phyloP scores from a whole-genome alignment of 805 yeast genomes.

The Sungouiella blattae region DNA sequence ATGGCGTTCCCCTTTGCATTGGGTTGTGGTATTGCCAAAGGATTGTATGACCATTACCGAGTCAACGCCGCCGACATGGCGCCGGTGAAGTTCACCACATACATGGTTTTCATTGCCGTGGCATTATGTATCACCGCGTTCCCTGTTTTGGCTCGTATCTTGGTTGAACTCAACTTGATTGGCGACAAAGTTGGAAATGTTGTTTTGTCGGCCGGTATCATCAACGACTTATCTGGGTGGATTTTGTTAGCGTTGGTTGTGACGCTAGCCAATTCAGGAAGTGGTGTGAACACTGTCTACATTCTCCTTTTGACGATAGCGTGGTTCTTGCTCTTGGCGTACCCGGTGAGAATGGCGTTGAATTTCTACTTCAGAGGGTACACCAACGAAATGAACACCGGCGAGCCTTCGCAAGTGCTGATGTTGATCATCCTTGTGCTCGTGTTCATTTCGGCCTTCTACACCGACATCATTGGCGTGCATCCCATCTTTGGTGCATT shows the following conservation, averaged over 20 bases:
- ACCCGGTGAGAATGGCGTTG: slow-evolving; percentile 52
- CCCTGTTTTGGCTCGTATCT: slow-evolving; percentile 77
- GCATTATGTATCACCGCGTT: slow-evolving; percentile 84
- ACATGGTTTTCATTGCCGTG: slow-evolving; percentile 76
- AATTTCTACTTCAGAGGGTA: slow-evolving; percentile 40
- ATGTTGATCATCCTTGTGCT: slow-evolving; percentile 52
- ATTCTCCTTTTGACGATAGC: slow-evolving; percentile 63
- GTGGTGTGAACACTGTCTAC: slow-evolving; percentile 66
- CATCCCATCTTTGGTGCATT: slow-evolving; percentile 88
- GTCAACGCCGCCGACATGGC: slow-evolving; percentile 23
- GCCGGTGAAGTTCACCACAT: slow-evolving; percentile 61
- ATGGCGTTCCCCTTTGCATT: slow-evolving; percentile 79
- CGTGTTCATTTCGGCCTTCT: slow-evolving; percentile 67
- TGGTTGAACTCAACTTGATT: slow-evolving; percentile 67
- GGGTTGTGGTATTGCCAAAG: slow-evolving; percentile 69
- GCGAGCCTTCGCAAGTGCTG: slow-evolving; percentile 59
- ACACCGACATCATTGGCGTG: slow-evolving; percentile 80
- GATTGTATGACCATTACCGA: slow-evolving; percentile 57
- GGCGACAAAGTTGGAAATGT: slow-evolving; percentile 67
- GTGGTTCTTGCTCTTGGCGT: slow-evolving; percentile 61
- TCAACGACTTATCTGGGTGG: slow-evolving; percentile 82
- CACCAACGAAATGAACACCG: slow-evolving; percentile 55
- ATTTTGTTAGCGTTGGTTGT: slow-evolving; percentile 70
- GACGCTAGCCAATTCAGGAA: slow-evolving; percentile 69
- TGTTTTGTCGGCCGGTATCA: slow-evolving; percentile 81